These are phyloP conservation scores for Cordyceps javanica DNA, from an alignment of 2,329 filamentous ascomycete species.

Conservation along the genomic window DNA sequence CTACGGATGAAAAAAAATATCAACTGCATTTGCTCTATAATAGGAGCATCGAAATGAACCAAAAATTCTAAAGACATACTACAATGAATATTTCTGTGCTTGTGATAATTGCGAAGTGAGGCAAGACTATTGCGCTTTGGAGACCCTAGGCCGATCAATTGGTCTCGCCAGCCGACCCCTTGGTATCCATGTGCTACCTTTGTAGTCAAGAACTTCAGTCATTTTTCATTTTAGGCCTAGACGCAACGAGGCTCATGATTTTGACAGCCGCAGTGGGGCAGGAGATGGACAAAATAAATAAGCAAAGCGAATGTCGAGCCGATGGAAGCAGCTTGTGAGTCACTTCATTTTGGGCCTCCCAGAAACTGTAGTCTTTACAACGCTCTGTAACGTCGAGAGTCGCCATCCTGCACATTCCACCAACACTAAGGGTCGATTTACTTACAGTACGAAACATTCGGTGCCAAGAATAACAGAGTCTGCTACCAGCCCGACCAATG, in stretches of 20 bases:
- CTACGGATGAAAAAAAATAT: slow-evolving; percentile 55
- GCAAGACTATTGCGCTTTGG: too few species aligned
- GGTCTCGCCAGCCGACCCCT: background rate
- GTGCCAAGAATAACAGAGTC: background rate
- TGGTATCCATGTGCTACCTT: background rate
- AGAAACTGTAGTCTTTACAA: background rate
- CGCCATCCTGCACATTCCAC: too few species aligned
- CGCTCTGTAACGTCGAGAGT: too few species aligned
- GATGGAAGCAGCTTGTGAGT: background rate
- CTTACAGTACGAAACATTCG: background rate
- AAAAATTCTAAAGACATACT: slow-evolving; percentile 18
- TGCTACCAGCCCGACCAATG: background rate
- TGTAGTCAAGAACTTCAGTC: background rate
- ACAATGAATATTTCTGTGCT: background rate
- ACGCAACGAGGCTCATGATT: background rate
- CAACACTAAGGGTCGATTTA: too few species aligned
- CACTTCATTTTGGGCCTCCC: background rate
- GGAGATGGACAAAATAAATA: background rate
- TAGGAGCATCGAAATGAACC: slow-evolving; percentile 41
- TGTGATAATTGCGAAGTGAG: background rate
- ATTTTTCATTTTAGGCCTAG: background rate
- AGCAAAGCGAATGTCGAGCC: background rate
- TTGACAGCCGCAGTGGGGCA: slow-evolving; percentile 7
- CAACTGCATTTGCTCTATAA: slow-evolving; percentile 51
- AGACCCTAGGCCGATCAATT: background rate